Evolutionary conservation across 495 filamentous ascomycete genomes (phyloP), one percentile per base, ranked within the genome.

Genomic region (Hypoxylon lienhwacheense): DNA sequence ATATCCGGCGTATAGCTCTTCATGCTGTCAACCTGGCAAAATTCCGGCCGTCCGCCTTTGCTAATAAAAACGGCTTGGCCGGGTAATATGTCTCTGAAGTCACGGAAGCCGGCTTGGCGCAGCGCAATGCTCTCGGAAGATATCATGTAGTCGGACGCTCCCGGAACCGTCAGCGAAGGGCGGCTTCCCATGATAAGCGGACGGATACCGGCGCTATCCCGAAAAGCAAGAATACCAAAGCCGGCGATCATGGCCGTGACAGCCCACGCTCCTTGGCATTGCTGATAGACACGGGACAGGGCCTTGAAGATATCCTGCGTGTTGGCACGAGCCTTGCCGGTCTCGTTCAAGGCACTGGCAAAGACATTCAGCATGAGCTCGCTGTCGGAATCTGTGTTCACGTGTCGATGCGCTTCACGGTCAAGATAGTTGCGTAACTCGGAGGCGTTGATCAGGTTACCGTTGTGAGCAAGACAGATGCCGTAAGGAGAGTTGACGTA

Each of bases 121-220:
- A 98, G 75, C 39, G 93, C 93, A 51, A 97, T 88, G 24, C 88
- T 93, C 71, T 98, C 93, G n/a, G 90, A 96, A 0, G 93, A 89
- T 77, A 98, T 84, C 88, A 97, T 95, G 73, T 97, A 98, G 72
- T 97, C 93, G 44, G 66, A 88, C 15, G 86, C 87, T 0, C 82
- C 78, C 44, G 78, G 75, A n/a, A 85, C 65, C 6, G 72, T 81
- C 14, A 67, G 62, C 0, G 86, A 87, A 2, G 81, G 79, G 31
- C 88, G 81, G 58, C 82, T 86, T 34, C 93, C 93, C 4, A 97
- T 76, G 31, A 91, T 80, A 42, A 98, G 77, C 0, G 93, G 93
- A 22, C 93, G 86, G 55, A 98, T 98, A 58, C 91, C 93, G 60
- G 92, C 84, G 5, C 84, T 77, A 70, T 97, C 93, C 47, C 89